Base-by-base conservation (phyloP, 495 filamentous ascomycete species). In the Wilcoxina mikolae region DNA sequence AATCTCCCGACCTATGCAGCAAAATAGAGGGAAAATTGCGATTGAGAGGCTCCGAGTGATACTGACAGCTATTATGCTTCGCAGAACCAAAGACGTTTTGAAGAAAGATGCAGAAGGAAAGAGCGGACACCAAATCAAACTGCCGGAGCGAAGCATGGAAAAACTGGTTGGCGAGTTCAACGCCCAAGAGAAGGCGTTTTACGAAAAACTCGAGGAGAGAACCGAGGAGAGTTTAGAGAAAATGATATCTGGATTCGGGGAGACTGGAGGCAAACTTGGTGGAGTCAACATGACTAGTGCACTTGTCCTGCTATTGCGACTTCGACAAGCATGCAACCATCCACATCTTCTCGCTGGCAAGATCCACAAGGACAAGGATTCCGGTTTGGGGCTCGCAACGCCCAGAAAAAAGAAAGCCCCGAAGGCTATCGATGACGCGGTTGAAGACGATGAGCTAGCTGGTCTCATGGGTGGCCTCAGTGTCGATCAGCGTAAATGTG, bases 271-370 rank as follows among this genome's bases (percentile, higher is more conserved):
- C 15, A 64, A 58, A 38, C 22, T 53, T 5, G 56, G 49, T 18
- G 61, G 57, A 24, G 57, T 60, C n/a, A 66, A 62, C 43, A 57
- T 62, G 55, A 64, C 71, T 63, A 76, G 51, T 57, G 91, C 91
- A 18, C 79, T 98, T 60, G 85, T 94, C 11, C 69, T 98, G 56
- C 76, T 98, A 12, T 71, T 98, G 56, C 82, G 91, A 44, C 73
- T 98, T 54, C 77, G 90, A 49, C 90, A 96, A 68, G 82, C 86
- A 31, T 98, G 91, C 69, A 94, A 98, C 64, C 91, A 98, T 68
- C 85, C 87, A 0, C 78, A 87, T 49, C 72, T 98, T 51, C 79
- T 94, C 49, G 87, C 83, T 55, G 80, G 80, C 46, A 89, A 86
- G 60, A 72, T 95, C 44, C 82, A 80, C 24, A 86, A 85, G 57